Conservation (phyloP, 148 eudicot genomes). For the Spergularia marina region DNA sequence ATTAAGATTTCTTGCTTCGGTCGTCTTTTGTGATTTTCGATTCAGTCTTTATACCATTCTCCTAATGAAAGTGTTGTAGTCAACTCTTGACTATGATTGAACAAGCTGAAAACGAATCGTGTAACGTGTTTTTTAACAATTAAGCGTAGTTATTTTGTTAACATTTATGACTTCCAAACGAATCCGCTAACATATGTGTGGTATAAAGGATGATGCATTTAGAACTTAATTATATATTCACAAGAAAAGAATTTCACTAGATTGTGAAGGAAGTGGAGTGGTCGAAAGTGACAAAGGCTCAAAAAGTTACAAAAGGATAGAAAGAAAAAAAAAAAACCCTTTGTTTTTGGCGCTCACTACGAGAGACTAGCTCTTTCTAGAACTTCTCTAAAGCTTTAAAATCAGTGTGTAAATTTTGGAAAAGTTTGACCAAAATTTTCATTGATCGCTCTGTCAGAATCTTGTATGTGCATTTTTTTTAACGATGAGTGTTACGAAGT, state of each 20-base stretch:
- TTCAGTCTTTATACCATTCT: no score
- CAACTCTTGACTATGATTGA: no score
- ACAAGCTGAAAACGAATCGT: not conserved
- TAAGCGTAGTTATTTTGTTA: no score
- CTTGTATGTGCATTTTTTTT: not conserved
- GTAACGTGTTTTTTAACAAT: no score
- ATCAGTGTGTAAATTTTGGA: constrained; percentile 4
- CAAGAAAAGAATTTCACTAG: not conserved
- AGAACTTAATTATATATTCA: not conserved
- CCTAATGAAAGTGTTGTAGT: no score
- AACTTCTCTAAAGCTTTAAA: not conserved
- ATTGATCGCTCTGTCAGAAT: constrained; percentile 13
- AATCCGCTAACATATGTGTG: not conserved
- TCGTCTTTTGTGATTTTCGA: no score
- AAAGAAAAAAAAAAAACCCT: not conserved
- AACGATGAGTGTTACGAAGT: not conserved
- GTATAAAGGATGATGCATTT: not conserved
- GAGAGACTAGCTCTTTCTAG: not conserved
- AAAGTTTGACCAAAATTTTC: not conserved
- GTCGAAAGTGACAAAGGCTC: not conserved
- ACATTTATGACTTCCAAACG: no score
- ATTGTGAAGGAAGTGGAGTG: not conserved
- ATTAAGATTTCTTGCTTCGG: no score
- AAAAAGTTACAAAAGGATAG: not conserved
- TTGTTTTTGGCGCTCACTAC: not conserved